Evolutionary conservation across 2,329 filamentous ascomycete genomes (phyloP).

Genomic region (Graphilbum fragrans): DNA sequence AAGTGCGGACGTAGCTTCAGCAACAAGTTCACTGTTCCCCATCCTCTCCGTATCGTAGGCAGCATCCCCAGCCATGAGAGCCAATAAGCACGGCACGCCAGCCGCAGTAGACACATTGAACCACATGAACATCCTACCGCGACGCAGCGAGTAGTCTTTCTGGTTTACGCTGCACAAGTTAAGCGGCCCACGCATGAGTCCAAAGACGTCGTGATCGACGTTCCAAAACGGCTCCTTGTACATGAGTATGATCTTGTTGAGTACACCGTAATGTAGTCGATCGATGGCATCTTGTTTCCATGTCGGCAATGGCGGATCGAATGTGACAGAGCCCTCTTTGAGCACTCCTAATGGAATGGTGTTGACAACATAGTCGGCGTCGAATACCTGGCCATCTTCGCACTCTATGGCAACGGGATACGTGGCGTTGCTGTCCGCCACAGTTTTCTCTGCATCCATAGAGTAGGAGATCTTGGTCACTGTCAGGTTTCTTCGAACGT

Average conservation of each 20-base stretch:
- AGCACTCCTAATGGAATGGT: slow-evolving; percentile 85
- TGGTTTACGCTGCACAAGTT: slow-evolving; percentile 62
- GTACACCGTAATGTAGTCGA: slow-evolving; percentile 78
- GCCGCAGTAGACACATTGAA: slow-evolving; percentile 91
- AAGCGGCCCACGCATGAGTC: slow-evolving; percentile 65
- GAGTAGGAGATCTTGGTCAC: slow-evolving; percentile 64
- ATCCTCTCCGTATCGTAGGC: slow-evolving; percentile 76
- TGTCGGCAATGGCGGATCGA: slow-evolving; percentile 76
- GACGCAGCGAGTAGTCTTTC: slow-evolving; percentile 62
- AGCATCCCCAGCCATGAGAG: slow-evolving; percentile 90
- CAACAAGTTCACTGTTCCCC: slow-evolving; percentile 62
- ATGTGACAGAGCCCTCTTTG: slow-evolving; percentile 71
- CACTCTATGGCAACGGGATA: slow-evolving; percentile 46
- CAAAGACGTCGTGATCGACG: slow-evolving; percentile 80
- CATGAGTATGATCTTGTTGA: slow-evolving; percentile 92
- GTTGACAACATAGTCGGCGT: slow-evolving; percentile 84
- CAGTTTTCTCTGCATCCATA: not conserved
- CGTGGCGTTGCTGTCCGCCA: not conserved
- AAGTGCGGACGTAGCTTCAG: slow-evolving; percentile 70
- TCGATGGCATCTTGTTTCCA: slow-evolving; percentile 76
- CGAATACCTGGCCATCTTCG: slow-evolving; percentile 61
- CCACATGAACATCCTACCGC: slow-evolving; percentile 95
- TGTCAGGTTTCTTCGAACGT: slow-evolving; percentile 60
- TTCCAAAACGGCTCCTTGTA: slow-evolving; percentile 92
- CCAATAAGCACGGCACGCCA: slow-evolving; percentile 76